phyloP scores from a whole-genome alignment of 2,329 filamentous ascomycete species.

The Gliomastix tumulicola region DNA sequence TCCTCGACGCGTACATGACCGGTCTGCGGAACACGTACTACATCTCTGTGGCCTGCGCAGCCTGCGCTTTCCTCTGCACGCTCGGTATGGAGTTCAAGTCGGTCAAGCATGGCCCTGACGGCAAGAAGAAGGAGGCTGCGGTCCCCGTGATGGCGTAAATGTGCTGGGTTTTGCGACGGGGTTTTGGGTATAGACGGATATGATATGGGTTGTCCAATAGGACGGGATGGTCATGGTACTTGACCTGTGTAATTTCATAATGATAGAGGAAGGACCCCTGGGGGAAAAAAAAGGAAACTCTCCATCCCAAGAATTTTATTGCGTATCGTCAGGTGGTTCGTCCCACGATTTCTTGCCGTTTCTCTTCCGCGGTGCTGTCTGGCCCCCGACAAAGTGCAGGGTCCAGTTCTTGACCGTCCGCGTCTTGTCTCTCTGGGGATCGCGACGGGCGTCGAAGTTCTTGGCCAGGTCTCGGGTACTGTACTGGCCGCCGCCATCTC shows the following conservation, averaged over 20 bases:
- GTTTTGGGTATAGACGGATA: no score
- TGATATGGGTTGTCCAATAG: no score
- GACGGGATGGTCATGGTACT: no score
- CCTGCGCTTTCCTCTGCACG: constrained; percentile 33
- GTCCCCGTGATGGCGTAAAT: constrained; percentile 15
- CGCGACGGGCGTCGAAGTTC: constrained; percentile 10
- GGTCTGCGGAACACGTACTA: constrained; percentile 45
- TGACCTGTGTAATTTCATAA: no score
- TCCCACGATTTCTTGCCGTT: constrained; percentile 23
- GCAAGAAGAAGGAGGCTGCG: constrained; percentile 15
- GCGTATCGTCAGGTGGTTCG: constrained; percentile 31
- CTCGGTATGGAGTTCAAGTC: constrained; percentile 45
- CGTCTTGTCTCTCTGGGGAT: constrained; percentile 54
- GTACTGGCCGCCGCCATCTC: constrained; percentile 50
- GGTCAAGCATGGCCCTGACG: constrained; percentile 34
- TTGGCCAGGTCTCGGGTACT: constrained; percentile 37
- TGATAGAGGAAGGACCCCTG: constrained; percentile 3
- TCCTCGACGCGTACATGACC: constrained; percentile 40
- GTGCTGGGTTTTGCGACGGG: no score
- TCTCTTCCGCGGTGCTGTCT: constrained; percentile 9
- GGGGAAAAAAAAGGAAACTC: no score
- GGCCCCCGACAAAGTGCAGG: constrained; percentile 54
- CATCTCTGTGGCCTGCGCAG: constrained; percentile 40
- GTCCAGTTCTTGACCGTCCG: constrained; percentile 70
- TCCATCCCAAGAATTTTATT: no score